Percentiles rank a stretch among this genome's conserved stretches.
Evolutionary conservation across 2,329 filamentous ascomycete species (phyloP).

Genomic region (Cercospora zeae-maydis): DNA sequence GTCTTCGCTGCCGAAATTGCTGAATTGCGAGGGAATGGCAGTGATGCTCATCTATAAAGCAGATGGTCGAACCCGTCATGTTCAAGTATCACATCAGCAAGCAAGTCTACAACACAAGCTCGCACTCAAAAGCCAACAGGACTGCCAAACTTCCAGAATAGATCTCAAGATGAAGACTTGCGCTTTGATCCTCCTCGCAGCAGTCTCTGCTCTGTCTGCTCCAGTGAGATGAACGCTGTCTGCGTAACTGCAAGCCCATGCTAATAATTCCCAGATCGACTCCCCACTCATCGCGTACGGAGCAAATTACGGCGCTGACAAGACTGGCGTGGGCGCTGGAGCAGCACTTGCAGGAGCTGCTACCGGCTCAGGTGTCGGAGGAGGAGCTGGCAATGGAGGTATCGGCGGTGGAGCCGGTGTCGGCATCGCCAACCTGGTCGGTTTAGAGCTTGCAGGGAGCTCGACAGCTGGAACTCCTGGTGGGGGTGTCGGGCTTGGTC

Average conservation of each 20-base stretch:
- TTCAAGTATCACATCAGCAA: background rate
- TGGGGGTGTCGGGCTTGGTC: conserved; percentile 5
- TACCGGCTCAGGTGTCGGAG: conserved; percentile 2
- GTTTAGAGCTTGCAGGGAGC: background rate
- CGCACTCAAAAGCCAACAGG: background rate
- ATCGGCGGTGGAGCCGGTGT: conserved; percentile 6
- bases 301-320: background rate
- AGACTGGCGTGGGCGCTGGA: conserved; percentile 7
- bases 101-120: background rate
- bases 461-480: conserved; percentile 8
- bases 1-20: background rate
- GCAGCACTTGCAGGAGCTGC: background rate
- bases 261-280: background rate
- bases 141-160: background rate
- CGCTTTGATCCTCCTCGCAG: background rate
- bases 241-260: too few relatives aligned
- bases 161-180: background rate
- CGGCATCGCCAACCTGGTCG: conserved; percentile 1
- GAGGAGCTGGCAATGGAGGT: conserved; percentile 14
- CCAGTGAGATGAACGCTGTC: background rate
- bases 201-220: conserved; percentile 5
- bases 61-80: background rate
- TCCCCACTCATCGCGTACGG: conserved; percentile 1
- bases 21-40: background rate
- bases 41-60: background rate